A percentile compares a stretch with the other conserved stretches of the same genome.
phyloP scores from a whole-genome alignment of 1,284 basidiomycete species.

The Somion occarium region DNA sequence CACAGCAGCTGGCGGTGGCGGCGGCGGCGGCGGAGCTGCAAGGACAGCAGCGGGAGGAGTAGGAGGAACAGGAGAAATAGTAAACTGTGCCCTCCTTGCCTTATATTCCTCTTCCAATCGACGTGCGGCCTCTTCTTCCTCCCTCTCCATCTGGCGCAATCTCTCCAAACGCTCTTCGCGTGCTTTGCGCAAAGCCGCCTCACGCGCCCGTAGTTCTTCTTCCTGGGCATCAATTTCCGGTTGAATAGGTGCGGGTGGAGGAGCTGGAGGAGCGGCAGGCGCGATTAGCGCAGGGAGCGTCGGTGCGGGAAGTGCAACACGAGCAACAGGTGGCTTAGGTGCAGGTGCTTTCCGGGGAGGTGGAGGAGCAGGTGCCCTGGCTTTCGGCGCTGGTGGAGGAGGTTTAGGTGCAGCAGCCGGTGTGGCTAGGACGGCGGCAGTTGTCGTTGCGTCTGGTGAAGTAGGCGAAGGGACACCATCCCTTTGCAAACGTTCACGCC shows the following conservation, averaged over 20 bases:
- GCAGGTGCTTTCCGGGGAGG: slow-evolving; percentile 34
- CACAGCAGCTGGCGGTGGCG: slow-evolving; percentile 20
- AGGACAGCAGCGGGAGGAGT: slow-evolving; percentile 26
- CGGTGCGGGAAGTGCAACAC: slow-evolving; percentile 23
- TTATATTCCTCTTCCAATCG: slow-evolving; percentile 58
- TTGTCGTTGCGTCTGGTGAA: slow-evolving; percentile 16
- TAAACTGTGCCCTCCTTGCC: slow-evolving; percentile 34
- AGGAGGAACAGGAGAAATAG: slow-evolving; percentile 27
- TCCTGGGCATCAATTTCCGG: slow-evolving; percentile 16
- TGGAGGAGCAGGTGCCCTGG: slow-evolving; percentile 41
- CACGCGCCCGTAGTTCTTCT: slow-evolving; percentile 15
- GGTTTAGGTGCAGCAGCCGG: slow-evolving; percentile 25
- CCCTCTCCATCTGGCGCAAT: slow-evolving; percentile 38
- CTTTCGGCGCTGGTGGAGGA: slow-evolving; percentile 29
- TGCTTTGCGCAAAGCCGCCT: slow-evolving; percentile 15
- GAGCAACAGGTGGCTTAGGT: slow-evolving; percentile 27
- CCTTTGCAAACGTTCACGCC: slow-evolving; percentile 63
- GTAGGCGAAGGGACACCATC: slow-evolving; percentile 41
- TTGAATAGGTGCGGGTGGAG: slow-evolving; percentile 7
- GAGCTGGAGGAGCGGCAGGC: slow-evolving; percentile 8
- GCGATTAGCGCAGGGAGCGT: slow-evolving; percentile 19
- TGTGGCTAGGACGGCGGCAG: slow-evolving; percentile 30
- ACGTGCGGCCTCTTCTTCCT: slow-evolving; percentile 64
- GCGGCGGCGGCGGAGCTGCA: slow-evolving; percentile 23
- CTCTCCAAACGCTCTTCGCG: slow-evolving; percentile 16